Conservation (phyloP, 306 rosid genomes). For the Trichosanthes cucumerina region DNA sequence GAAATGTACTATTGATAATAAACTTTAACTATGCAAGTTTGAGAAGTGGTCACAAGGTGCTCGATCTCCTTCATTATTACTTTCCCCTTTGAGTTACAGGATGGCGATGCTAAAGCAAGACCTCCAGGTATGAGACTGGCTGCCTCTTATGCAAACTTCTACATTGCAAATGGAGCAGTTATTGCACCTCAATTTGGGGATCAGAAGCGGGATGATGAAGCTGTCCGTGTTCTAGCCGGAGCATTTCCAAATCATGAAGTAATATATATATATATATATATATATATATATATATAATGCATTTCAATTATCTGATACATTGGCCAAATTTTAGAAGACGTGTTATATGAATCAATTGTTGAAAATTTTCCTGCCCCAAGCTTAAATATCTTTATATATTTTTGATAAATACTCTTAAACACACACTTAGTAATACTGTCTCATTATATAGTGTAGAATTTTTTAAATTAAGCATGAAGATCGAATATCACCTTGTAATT, state of each 20-base stretch:
- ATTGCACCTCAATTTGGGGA: constrained; percentile 86
- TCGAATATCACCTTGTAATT: background rate
- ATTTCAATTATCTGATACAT: background rate
- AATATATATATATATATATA: constrained; percentile 14
- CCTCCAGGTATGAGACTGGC: constrained; percentile 68
- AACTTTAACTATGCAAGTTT: background rate
- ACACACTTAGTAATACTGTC: background rate
- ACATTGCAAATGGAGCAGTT: constrained; percentile 78
- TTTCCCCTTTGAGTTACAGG: constrained; percentile 19
- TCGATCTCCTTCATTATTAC: background rate
- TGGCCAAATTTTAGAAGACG: background rate
- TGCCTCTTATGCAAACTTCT: constrained; percentile 85
- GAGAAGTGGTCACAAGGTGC: background rate
- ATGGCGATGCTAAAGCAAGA: constrained; percentile 51
- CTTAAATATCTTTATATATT: background rate
- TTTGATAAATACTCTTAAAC: background rate
- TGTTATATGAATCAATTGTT: background rate
- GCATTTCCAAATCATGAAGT: constrained; percentile 68
- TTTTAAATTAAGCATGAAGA: background rate
- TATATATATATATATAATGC: background rate
- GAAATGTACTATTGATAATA: background rate
- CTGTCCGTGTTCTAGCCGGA: constrained; percentile 49
- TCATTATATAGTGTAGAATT: background rate
- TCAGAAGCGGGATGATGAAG: constrained; percentile 74
- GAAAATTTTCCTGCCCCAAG: background rate